Percentiles rank a stretch among this genome's conserved stretches.
Conservation (phyloP, 306 rosid species). For the Chamaecrista fasciculata region DNA sequence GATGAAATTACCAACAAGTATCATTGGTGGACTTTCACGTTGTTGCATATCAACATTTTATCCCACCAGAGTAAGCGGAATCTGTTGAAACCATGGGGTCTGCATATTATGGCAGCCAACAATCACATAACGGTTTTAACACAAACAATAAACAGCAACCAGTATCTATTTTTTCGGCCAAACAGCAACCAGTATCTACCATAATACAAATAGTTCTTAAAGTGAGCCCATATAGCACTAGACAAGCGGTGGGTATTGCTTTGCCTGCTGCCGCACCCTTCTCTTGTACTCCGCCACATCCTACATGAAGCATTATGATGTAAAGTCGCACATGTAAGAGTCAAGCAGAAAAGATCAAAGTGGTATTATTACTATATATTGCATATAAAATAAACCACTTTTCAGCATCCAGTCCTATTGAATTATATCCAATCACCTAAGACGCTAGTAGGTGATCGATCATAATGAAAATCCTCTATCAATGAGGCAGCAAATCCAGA, state of each 20-base stretch:
- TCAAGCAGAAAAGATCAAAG: not conserved
- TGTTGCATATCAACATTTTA: constrained; percentile 41
- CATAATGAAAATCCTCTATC: not conserved
- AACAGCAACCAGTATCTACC: constrained; percentile 40
- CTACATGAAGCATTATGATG: constrained; percentile 44
- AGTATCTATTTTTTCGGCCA: too few species aligned
- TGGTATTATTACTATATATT: not conserved
- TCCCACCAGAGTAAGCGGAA: constrained; percentile 32
- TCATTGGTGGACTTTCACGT: constrained; percentile 35
- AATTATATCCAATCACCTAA: constrained; percentile 9
- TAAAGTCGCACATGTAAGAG: constrained; percentile 7
- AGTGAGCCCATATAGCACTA: constrained; percentile 39
- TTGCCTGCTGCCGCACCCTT: constrained; percentile 88
- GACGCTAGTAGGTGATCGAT: not conserved
- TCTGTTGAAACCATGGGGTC: constrained; percentile 37
- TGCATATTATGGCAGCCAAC: constrained; percentile 37
- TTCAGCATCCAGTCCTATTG: constrained; percentile 2
- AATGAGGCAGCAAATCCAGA: not conserved
- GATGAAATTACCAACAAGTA: constrained; percentile 40
- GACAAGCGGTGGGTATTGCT: constrained; percentile 81
- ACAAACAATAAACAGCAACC: constrained; percentile 39
- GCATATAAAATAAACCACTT: not conserved
- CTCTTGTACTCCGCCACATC: constrained; percentile 76
- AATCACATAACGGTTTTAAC: constrained; percentile 35
- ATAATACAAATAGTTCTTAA: constrained; percentile 30